These are phyloP conservation scores for Leptographium wingfieldii DNA, from an alignment of 2,329 filamentous ascomycete species.

Conservation along the genomic window DNA sequence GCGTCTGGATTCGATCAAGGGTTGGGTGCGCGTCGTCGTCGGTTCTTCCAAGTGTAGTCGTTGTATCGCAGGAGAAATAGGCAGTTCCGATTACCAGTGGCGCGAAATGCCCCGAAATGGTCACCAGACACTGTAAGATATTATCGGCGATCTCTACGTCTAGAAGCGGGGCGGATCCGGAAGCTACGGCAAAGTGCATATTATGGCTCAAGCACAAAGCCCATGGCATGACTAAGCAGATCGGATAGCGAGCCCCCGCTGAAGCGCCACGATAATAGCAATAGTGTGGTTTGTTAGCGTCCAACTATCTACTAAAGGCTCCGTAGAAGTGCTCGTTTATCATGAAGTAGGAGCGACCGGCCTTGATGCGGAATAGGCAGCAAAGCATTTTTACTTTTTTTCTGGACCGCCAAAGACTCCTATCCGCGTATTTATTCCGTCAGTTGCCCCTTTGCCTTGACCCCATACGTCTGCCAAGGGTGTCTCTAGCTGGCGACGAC, in stretches of 20 bases:
- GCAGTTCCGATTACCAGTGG: neutral
- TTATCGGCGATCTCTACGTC: neutral
- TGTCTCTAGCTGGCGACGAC: neutral
- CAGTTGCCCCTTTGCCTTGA: neutral
- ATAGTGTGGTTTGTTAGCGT: neutral
- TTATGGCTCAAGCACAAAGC: neutral
- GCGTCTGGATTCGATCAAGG: neutral
- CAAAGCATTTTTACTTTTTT: neutral
- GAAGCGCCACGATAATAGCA: neutral
- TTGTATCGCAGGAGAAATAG: neutral
- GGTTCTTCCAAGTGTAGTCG: neutral
- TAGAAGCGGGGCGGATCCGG: neutral
- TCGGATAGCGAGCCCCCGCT: neutral
- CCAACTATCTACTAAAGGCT: neutral
- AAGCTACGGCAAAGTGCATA: neutral
- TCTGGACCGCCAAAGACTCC: neutral
- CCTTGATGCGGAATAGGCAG: neutral
- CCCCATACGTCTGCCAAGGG: neutral
- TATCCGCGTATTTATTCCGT: neutral
- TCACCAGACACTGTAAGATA: neutral
- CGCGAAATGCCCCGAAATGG: neutral
- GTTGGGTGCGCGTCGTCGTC: neutral
- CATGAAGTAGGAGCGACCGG: neutral
- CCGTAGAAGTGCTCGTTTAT: neutral
- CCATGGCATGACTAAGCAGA: neutral